Percentiles rank a stretch among this genome's conserved stretches.
These are phyloP conservation scores for Mercurialis annua DNA, from an alignment of 345 rosid species.

Conservation along the genomic window DNA sequence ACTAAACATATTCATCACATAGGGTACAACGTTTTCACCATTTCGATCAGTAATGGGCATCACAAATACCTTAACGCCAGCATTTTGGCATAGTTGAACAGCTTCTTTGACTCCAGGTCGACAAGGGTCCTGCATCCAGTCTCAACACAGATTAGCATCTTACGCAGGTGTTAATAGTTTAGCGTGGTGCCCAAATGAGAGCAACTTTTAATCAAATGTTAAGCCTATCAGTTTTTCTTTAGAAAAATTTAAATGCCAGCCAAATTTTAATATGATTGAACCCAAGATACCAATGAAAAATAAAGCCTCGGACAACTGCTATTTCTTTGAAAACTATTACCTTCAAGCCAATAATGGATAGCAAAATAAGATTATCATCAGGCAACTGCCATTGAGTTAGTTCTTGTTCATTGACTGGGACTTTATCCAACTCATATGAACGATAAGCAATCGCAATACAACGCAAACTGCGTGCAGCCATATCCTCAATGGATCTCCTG, in stretches of 20 bases:
- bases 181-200: not conserved
- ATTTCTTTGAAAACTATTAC: conserved; percentile 27
- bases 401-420: conserved; percentile 58
- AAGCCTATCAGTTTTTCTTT: not conserved
- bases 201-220: not conserved
- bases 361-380: conserved; percentile 81
- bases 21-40: too few relatives aligned
- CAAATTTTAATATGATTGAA: not conserved
- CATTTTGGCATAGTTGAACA: conserved; percentile 29
- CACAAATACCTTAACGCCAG: conserved; percentile 32
- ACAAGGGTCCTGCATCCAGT: conserved; percentile 30
- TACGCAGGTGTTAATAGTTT: not conserved
- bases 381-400: conserved; percentile 66
- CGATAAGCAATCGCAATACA: conserved; percentile 95
- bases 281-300: not conserved
- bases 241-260: not conserved
- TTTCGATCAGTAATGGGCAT: not conserved
- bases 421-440: conserved; percentile 48
- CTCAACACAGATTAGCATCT: not conserved
- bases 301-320: not conserved
- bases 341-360: conserved; percentile 92
- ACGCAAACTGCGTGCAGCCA: conserved; percentile 90
- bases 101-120: conserved; percentile 33
- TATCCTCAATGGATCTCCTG: conserved; percentile 71
- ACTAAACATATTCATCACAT: not conserved